phyloP scores from a whole-genome alignment of 2,329 filamentous ascomycete genomes.

The Xenoacremonium recifei region DNA sequence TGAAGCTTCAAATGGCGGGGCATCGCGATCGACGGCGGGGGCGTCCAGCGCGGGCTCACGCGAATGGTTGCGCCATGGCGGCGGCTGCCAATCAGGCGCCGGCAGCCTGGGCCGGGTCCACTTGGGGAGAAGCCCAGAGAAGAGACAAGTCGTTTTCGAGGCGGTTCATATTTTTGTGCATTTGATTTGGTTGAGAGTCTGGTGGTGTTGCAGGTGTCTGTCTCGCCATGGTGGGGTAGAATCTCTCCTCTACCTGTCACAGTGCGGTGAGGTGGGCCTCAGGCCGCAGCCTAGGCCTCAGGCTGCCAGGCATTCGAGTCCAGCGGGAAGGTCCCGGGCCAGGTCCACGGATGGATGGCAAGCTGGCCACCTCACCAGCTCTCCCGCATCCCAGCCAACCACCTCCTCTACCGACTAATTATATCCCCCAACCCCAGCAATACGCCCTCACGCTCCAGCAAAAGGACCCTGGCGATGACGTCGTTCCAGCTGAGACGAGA shows the following conservation, averaged over 20 bases:
- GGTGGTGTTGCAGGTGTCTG: too few species aligned
- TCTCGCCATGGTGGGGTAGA: too few species aligned
- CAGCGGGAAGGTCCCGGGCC: too few species aligned
- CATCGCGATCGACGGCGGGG: constrained; percentile 28
- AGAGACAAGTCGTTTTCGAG: constrained; percentile 8
- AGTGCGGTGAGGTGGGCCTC: not conserved
- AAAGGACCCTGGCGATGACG: too few species aligned
- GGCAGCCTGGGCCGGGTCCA: constrained; percentile 8
- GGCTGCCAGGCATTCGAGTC: too few species aligned
- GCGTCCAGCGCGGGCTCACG: constrained; percentile 6
- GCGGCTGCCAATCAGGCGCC: constrained; percentile 21
- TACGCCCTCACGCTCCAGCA: too few species aligned
- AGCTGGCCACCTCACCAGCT: too few species aligned
- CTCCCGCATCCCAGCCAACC: too few species aligned
- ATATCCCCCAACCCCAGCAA: too few species aligned
- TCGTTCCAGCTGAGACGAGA: too few species aligned
- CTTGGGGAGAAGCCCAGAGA: constrained; percentile 25
- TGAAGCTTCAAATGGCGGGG: constrained; percentile 24
- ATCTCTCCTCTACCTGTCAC: not conserved
- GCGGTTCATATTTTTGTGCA: not conserved
- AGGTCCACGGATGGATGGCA: too few species aligned
- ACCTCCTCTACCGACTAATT: too few species aligned
- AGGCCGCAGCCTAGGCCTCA: not conserved
- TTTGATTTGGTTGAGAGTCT: not conserved
- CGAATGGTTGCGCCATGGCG: constrained; percentile 19